phyloP scores from a whole-genome alignment of 23 red algal species.

The Agarophyton chilense region DNA sequence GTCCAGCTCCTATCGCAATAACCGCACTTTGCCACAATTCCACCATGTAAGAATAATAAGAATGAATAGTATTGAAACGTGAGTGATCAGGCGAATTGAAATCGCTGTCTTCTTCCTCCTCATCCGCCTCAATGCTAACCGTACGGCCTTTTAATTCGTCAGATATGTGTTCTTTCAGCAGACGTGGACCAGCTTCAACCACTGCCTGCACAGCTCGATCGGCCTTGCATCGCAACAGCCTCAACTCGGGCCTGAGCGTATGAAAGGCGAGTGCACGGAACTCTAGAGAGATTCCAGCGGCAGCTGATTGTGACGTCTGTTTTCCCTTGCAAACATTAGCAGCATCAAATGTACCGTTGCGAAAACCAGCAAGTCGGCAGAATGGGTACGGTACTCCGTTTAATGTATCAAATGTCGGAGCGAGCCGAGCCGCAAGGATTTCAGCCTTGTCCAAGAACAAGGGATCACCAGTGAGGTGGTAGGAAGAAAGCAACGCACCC shows the following conservation, averaged over 20 bases:
- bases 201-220: conserved; percentile 58
- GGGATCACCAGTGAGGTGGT: conserved; percentile 65
- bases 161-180: conserved; percentile 46
- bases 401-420: conserved; percentile 43
- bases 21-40: conserved; percentile 56
- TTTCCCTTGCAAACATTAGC: conserved; percentile 14
- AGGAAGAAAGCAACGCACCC: conserved; percentile 70
- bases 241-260: conserved; percentile 4
- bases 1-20: conserved; percentile 33
- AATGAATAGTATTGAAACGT: conserved; percentile 33
- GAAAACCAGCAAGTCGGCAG: conserved; percentile 14
- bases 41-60: conserved; percentile 60
- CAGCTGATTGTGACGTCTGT: background rate
- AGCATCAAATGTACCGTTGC: conserved; percentile 6
- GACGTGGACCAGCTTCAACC: conserved; percentile 32
- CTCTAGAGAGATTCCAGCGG: conserved; percentile 38
- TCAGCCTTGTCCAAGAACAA: conserved; percentile 78
- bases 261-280: conserved; percentile 48
- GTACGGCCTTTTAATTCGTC: background rate
- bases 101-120: conserved; percentile 6
- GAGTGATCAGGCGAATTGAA: background rate
- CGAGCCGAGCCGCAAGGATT: conserved; percentile 49
- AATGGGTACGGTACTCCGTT: conserved; percentile 52
- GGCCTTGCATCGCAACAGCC: conserved; percentile 45
- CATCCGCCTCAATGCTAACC: background rate